These are phyloP conservation scores for Pneumocystis wakefieldiae DNA, from an alignment of 1,139 yeast genomes.

Conservation along the genomic window DNA sequence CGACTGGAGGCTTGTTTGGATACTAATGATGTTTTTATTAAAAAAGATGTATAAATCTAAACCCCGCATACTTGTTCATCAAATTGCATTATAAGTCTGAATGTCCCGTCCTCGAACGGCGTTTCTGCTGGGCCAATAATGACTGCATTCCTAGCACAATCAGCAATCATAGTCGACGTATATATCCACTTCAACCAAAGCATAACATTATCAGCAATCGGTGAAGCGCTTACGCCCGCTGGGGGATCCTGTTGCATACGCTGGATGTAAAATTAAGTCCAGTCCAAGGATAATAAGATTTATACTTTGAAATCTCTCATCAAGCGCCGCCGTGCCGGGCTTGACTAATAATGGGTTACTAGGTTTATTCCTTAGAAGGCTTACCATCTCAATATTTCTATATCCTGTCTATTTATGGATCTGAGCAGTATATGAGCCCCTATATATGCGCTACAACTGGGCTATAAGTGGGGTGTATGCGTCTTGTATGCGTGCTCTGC, in stretches of 20 bases:
- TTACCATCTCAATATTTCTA: not conserved
- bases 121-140: conserved; percentile 96
- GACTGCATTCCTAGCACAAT: conserved; percentile 56
- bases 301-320: conserved; percentile 93
- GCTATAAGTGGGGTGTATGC: no score
- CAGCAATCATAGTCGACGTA: conserved; percentile 5
- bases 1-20: conserved; percentile 92
- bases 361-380: not conserved
- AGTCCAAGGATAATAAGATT: conserved; percentile 11
- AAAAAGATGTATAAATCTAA: not conserved
- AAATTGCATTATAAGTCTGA: conserved; percentile 68
- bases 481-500: not conserved
- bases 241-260: conserved; percentile 98
- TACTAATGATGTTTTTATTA: conserved; percentile 30
- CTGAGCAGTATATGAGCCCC: no score
- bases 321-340: conserved; percentile 93
- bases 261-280: conserved; percentile 22
- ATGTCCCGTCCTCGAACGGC: conserved; percentile 96
- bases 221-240: conserved; percentile 94
- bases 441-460: no score
- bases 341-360: conserved; percentile 36
- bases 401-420: no score
- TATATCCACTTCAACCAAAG: conserved; percentile 38
- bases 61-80: conserved; percentile 44
- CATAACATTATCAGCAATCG: conserved; percentile 94